Percentiles rank a stretch among this genome's conserved stretches.
Evolutionary conservation across 805 yeast genomes (phyloP).

Genomic region (Priceomyces melissophilus): DNA sequence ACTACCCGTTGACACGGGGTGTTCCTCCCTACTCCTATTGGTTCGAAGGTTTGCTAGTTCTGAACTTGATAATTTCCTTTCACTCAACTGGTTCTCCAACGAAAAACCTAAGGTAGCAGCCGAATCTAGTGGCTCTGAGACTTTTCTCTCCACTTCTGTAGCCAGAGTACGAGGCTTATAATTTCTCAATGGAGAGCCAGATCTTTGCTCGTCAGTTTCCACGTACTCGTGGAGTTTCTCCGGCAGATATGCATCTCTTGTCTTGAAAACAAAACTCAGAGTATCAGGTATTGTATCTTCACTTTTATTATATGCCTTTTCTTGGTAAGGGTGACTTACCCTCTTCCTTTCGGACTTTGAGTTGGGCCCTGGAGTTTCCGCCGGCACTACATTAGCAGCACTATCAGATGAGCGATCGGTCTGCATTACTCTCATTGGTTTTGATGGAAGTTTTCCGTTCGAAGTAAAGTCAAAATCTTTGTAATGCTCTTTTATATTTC

Average conservation of each 20-base stretch:
- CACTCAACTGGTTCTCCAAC: background rate
- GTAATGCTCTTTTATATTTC: slow-evolving; percentile 18
- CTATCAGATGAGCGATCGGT: slow-evolving; percentile 17
- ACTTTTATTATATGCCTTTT: slow-evolving; percentile 5
- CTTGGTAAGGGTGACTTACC: slow-evolving; percentile 10
- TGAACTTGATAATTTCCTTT: background rate
- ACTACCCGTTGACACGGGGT: slow-evolving; percentile 31
- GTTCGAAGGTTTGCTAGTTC: background rate
- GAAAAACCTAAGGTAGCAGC: slow-evolving; percentile 23
- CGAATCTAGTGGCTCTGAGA: slow-evolving; percentile 23
- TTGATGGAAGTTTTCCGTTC: slow-evolving; percentile 39
- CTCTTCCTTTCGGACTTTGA: background rate
- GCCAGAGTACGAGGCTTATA: slow-evolving; percentile 8
- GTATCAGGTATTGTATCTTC: slow-evolving; percentile 10
- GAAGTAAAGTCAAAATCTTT: slow-evolving; percentile 39
- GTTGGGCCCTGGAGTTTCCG: background rate
- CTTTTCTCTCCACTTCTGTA: slow-evolving; percentile 8
- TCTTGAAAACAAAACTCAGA: slow-evolving; percentile 15
- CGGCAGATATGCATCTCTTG: slow-evolving; percentile 7
- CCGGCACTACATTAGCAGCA: background rate
- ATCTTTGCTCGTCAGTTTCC: slow-evolving; percentile 11
- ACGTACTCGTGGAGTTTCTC: slow-evolving; percentile 22
- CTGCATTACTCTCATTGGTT: slow-evolving; percentile 39
- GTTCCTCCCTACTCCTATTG: background rate
- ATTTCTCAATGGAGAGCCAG: slow-evolving; percentile 22